Conservation (phyloP, 345 rosid species). For the Citrus medica region DNA sequence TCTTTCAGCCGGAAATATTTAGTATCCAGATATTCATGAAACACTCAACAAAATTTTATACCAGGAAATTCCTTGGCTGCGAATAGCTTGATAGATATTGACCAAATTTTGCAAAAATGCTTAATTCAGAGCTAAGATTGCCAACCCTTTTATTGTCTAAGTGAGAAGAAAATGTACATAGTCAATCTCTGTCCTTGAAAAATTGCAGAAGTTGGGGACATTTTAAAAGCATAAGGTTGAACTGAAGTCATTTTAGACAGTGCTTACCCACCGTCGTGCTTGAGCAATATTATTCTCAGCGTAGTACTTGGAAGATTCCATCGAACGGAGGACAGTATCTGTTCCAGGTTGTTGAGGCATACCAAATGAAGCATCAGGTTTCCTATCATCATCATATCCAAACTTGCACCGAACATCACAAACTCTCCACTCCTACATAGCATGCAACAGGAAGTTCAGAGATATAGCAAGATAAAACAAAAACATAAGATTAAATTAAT, state of each 20-base stretch:
- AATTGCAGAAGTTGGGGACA: neutral
- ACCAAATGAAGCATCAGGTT: conserved; percentile 75
- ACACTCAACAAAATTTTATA: neutral
- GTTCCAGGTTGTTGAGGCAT: conserved; percentile 33
- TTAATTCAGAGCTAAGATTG: neutral
- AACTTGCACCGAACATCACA: conserved; percentile 76
- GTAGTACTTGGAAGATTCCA: conserved; percentile 92
- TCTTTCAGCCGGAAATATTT: neutral
- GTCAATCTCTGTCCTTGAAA: neutral
- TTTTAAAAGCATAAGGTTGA: no score
- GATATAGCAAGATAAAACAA: neutral
- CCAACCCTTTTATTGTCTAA: neutral
- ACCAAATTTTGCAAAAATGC: neutral
- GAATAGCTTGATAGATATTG: neutral
- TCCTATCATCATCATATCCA: conserved; percentile 34
- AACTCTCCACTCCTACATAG: conserved; percentile 55
- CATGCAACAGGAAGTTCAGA: conserved; percentile 12
- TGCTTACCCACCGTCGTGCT: conserved; percentile 99
- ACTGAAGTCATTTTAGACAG: conserved; percentile 35
- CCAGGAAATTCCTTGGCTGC: neutral
- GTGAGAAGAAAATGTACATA: neutral
- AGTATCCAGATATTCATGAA: neutral
- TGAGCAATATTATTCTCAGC: conserved; percentile 56
- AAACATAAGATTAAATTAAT: neutral
- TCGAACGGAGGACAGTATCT: conserved; percentile 64